These are phyloP conservation scores for Salix arbutifolia DNA, from an alignment of 345 rosid species.

Conservation along the genomic window DNA sequence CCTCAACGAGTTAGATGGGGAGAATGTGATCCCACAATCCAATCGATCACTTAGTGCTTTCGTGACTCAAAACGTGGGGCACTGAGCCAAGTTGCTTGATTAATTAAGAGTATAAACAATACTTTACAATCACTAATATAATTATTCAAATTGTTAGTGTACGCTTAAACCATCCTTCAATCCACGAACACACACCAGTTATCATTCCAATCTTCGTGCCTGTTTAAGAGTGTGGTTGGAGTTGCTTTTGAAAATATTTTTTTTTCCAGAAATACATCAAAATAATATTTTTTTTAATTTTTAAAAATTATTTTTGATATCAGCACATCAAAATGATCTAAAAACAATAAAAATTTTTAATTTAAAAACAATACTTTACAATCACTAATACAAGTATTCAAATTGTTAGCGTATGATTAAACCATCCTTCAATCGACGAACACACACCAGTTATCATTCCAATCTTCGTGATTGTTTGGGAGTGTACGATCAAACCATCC, in stretches of 20 bases:
- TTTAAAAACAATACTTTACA: constrained; percentile 3
- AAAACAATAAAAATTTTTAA: too few relatives aligned
- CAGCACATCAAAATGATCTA: too few relatives aligned
- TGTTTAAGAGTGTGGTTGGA: too few relatives aligned
- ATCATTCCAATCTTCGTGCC: constrained; percentile 1
- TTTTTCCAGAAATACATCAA: too few relatives aligned
- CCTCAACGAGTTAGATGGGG: neutral
- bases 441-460: constrained; percentile 2
- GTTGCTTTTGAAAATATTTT: too few relatives aligned
- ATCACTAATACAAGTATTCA: neutral
- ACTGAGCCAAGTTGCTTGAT: constrained; percentile 18
- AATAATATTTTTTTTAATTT: too few relatives aligned
- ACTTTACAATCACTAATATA: neutral
- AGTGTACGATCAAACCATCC: too few relatives aligned
- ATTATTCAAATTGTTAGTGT: neutral
- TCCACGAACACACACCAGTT: neutral
- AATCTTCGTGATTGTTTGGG: neutral
- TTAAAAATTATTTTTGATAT: too few relatives aligned
- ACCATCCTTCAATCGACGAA: constrained; percentile 3
- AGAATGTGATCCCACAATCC: constrained; percentile 11
- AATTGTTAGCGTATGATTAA: neutral
- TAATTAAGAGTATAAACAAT: constrained; percentile 1
- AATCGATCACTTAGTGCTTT: constrained; percentile 12
- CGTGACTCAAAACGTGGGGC: constrained; percentile 31
- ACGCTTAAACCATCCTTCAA: neutral